These are phyloP conservation scores for Rubroboletus satanas DNA, from an alignment of 768 basidiomycete species.

Conservation along the genomic window DNA sequence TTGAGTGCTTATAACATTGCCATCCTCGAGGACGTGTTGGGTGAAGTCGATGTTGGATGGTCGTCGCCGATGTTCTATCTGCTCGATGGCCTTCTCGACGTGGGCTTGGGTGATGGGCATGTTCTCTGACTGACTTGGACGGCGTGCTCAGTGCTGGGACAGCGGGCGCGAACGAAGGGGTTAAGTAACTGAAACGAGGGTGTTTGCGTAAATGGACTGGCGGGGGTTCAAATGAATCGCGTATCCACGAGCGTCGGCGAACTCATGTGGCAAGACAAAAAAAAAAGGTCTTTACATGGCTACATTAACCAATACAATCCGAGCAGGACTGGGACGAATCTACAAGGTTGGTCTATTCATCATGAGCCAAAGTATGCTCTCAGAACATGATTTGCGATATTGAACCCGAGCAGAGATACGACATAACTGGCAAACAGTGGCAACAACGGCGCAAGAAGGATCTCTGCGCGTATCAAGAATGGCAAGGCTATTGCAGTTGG, in stretches of 20 bases:
- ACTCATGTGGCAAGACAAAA: neutral
- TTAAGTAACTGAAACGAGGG: neutral
- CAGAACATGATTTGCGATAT: constrained; percentile 81
- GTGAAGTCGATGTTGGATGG: constrained; percentile 82
- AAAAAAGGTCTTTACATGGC: constrained; percentile 1
- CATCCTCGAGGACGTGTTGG: constrained; percentile 90
- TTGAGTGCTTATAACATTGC: constrained; percentile 84
- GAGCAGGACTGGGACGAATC: neutral
- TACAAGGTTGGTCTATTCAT: neutral
- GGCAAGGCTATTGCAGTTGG: constrained; percentile 63
- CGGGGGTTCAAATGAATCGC: constrained; percentile 30
- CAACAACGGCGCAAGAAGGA: constrained; percentile 86
- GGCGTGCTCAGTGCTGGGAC: neutral
- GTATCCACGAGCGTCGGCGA: neutral
- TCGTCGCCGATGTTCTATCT: constrained; percentile 40
- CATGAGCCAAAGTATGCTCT: constrained; percentile 68
- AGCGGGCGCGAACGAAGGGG: constrained; percentile 5
- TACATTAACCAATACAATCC: constrained; percentile 8
- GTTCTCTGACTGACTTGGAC: constrained; percentile 7
- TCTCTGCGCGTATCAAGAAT: constrained; percentile 85
- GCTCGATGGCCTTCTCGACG: constrained; percentile 34
- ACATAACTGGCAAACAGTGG: constrained; percentile 86
- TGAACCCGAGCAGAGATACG: constrained; percentile 85
- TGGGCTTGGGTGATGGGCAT: constrained; percentile 36
- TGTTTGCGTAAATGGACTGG: constrained; percentile 19